Evolutionary conservation across 108 stramenopile species (phyloP).

Genomic region (Fragilariopsis cylindrus): DNA sequence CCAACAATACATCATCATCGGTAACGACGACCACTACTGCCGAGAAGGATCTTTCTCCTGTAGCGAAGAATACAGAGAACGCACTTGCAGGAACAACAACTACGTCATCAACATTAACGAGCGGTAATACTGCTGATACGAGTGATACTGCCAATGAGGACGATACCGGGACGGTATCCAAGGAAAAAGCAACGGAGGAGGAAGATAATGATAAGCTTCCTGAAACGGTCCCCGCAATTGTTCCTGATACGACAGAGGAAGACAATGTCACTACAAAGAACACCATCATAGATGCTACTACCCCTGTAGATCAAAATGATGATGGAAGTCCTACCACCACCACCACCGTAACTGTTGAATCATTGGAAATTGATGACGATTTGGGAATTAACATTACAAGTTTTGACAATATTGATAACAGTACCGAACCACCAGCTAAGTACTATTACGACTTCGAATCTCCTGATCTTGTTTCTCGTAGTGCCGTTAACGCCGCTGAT

Average conservation of each 20-base stretch:
- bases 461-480: slow-evolving; percentile 17
- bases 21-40: not conserved
- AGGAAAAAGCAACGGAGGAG: not conserved
- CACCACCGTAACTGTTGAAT: slow-evolving; percentile 2
- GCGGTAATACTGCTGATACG: not conserved
- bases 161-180: not conserved
- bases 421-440: slow-evolving; percentile 15
- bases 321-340: not conserved
- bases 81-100: not conserved
- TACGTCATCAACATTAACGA: not conserved
- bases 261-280: not conserved
- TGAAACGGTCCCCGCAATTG: no score
- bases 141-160: not conserved
- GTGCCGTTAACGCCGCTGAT: slow-evolving; percentile 2
- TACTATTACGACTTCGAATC: slow-evolving; percentile 33
- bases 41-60: not conserved
- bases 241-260: not conserved
- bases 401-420: not conserved
- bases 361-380: not conserved
- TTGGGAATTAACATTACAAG: not conserved
- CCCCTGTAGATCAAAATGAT: not conserved
- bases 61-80: not conserved
- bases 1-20: not conserved
- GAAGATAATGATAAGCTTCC: not conserved
- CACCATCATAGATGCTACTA: not conserved